Evolutionary conservation across 768 basidiomycete species (phyloP).

Genomic region (Boletales sp.): DNA sequence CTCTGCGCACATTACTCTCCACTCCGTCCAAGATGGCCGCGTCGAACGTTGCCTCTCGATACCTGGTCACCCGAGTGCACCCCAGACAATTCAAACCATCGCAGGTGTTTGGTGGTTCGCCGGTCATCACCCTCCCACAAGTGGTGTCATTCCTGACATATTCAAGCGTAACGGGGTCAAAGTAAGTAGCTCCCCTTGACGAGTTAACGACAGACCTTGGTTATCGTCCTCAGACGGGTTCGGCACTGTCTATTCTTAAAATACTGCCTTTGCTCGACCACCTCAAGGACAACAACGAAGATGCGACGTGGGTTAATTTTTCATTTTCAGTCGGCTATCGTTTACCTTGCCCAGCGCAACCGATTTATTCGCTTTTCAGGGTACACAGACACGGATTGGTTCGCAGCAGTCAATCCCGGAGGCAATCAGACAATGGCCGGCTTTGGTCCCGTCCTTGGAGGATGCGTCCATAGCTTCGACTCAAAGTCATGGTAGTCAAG

Average conservation of each 20-base stretch:
- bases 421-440: constrained; percentile 67
- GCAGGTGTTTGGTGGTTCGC: constrained; percentile 73
- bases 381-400: constrained; percentile 49
- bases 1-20: constrained; percentile 63
- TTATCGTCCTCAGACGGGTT: constrained; percentile 56
- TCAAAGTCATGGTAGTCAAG: constrained; percentile 28
- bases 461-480: constrained; percentile 57
- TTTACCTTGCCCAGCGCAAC: constrained; percentile 50
- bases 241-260: constrained; percentile 67
- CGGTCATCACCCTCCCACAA: constrained; percentile 39
- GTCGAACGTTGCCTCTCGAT: constrained; percentile 48
- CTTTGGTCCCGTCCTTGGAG: constrained; percentile 49
- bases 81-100: constrained; percentile 29
- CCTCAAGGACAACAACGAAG: constrained; percentile 62
- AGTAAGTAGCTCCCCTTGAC: constrained; percentile 37
- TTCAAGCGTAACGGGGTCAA: constrained; percentile 64
- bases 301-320: constrained; percentile 51
- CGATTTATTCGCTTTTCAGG: constrained; percentile 80
- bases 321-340: constrained; percentile 5
- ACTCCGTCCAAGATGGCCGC: constrained; percentile 76
- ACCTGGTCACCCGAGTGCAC: constrained; percentile 10
- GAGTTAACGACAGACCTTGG: neutral
- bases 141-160: constrained; percentile 64
- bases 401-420: constrained; percentile 49
- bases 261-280: constrained; percentile 69